phyloP scores from a whole-genome alignment of 306 rosid species.

The Quercus mongolica region DNA sequence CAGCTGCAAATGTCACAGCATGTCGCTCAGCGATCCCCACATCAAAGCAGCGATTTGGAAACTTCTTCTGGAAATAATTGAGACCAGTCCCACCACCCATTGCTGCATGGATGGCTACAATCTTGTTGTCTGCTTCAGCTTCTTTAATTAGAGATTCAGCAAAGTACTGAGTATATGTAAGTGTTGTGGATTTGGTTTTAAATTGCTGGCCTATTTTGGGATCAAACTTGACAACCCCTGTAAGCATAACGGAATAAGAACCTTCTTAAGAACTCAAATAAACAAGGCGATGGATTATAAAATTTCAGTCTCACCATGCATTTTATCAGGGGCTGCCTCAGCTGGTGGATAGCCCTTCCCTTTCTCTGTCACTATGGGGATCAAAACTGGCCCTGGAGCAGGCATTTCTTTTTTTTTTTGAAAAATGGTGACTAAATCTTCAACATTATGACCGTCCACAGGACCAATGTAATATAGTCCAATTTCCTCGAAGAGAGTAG shows the following conservation, averaged over 20 bases:
- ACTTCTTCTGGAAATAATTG: constrained; percentile 74
- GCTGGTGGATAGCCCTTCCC: constrained; percentile 98
- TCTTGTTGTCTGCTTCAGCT: constrained; percentile 69
- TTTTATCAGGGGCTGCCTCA: constrained; percentile 72
- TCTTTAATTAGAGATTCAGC: constrained; percentile 83
- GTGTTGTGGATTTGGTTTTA: constrained; percentile 62
- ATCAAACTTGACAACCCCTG: constrained; percentile 89
- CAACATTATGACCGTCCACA: constrained; percentile 76
- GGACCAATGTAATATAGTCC: constrained; percentile 86
- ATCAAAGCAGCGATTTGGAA: constrained; percentile 86
- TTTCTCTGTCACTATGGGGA: constrained; percentile 82
- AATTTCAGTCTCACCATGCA: constrained; percentile 66
- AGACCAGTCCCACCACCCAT: constrained; percentile 98
- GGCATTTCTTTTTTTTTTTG: constrained; percentile 65
- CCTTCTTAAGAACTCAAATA: not conserved
- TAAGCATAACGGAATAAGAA: constrained; percentile 13
- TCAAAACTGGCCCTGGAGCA: constrained; percentile 80
- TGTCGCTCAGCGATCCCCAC: constrained; percentile 97
- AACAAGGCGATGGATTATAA: not conserved
- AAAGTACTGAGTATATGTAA: constrained; percentile 76
- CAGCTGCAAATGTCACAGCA: constrained; percentile 94
- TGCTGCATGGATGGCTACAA: constrained; percentile 94
- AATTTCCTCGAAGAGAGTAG: constrained; percentile 73
- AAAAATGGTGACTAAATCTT: constrained; percentile 64
- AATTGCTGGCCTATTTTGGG: constrained; percentile 79